phyloP scores from a whole-genome alignment of 768 basidiomycete species.

The Paxillus ammoniavirescens region DNA sequence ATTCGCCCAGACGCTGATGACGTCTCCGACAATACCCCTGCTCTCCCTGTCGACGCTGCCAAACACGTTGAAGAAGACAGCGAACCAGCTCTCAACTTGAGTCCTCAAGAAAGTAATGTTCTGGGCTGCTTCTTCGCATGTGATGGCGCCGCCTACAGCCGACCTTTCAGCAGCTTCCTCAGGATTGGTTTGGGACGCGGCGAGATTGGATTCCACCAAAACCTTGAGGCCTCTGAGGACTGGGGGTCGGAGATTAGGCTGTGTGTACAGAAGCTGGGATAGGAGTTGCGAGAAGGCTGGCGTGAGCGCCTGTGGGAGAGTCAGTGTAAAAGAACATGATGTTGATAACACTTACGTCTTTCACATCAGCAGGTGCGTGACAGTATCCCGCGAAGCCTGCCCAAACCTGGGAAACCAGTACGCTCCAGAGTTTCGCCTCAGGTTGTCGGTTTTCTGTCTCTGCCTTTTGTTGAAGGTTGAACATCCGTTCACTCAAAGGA shows the following conservation, averaged over 20 bases:
- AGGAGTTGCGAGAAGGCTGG: conserved; percentile 83
- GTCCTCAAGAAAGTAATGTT: conserved; percentile 72
- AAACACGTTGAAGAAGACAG: conserved; percentile 97
- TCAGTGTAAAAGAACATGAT: not conserved
- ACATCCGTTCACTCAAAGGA: conserved; percentile 91
- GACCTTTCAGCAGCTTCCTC: conserved; percentile 29
- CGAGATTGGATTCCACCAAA: conserved; percentile 78
- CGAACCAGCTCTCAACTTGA: conserved; percentile 90
- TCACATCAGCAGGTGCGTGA: conserved; percentile 72
- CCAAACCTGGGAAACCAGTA: conserved; percentile 93
- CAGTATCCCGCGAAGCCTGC: conserved; percentile 89
- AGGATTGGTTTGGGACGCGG: conserved; percentile 39
- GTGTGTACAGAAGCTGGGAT: conserved; percentile 89
- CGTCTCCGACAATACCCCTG: conserved; percentile 80
- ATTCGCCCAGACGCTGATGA: conserved; percentile 81
- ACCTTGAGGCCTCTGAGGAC: conserved; percentile 80
- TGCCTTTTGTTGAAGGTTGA: conserved; percentile 80
- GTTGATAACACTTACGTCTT: conserved; percentile 46
- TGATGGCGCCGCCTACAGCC: conserved; percentile 34
- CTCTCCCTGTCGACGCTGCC: conserved; percentile 74
- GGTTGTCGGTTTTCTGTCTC: conserved; percentile 69
- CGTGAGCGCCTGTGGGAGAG: conserved; percentile 57
- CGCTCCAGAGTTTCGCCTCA: conserved; percentile 95
- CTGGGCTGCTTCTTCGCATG: conserved; percentile 55
- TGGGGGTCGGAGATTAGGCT: conserved; percentile 77